Base-by-base conservation (phyloP, 257 asterid species). In the Galeopsis tetrahit region DNA sequence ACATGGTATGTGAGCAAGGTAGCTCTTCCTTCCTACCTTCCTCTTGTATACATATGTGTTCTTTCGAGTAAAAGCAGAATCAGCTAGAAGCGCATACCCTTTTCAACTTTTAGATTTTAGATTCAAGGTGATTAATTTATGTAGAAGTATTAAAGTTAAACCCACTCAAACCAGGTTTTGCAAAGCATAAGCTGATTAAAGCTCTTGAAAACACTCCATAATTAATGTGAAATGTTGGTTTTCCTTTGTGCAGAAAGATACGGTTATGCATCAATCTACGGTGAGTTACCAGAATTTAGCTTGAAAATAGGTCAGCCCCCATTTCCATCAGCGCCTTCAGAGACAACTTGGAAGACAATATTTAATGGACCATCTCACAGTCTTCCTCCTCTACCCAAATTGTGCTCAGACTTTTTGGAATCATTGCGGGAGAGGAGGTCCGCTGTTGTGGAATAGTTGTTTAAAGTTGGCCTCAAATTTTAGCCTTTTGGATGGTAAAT, bases 1-100 rank as follows among this genome's bases (percentile, higher is more conserved):
- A 74, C 83, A 44, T 94, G 95, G 98, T 82, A 74, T 78, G 98
- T 89, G 62, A 82, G 73, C 87, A 88, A 91, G 98, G 98, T 93
- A 57, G 42, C 13, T 28, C 17, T 72, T 49, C 70, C 40, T 53
- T 44, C 76, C 64, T 65, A 56, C 38, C 11, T 36, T 43, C 2
- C 56, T 63, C 57, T 42, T 11, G 51, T 56, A 32, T 62, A 62
- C 38, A 39, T 43, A 58, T 75, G 62, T 32, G 32, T 57, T 57
- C n/a, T 46, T 43, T 21, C 28, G 28, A 21, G 28, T 21, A 21
- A 21, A 21, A 21, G 28, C 28, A 21, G 28, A 21, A 21, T 21
- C 28, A 21, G 28, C 28, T 21, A 21, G 28, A 21, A 21, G n/a
- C n/a, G 0, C 28, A 21, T 21, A 21, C 28, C n/a, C 28, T 21